A percentile compares a stretch with the other conserved stretches of the same genome.
Evolutionary conservation across 2,329 filamentous ascomycete species (phyloP).

Genomic region (Sclerotinia sclerotiorum): DNA sequence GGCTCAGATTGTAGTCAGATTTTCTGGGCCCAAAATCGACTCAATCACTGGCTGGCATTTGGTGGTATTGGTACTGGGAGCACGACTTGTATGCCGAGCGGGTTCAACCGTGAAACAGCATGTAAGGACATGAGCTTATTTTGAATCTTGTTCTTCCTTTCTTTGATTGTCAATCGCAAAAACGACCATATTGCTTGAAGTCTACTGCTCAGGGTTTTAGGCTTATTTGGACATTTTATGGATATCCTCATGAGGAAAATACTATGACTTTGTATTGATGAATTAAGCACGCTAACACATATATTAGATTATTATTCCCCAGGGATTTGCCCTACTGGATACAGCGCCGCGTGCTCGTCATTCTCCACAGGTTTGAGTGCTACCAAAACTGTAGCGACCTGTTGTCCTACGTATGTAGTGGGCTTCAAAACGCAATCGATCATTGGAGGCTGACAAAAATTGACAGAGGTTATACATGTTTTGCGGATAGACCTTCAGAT

Average conservation of each 20-base stretch:
- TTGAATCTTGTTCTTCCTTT: too few relatives aligned
- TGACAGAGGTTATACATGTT: conserved; percentile 16
- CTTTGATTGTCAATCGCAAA: not conserved
- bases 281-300: not conserved
- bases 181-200: not conserved
- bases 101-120: conserved; percentile 11
- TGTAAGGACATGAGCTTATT: not conserved
- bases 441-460: not conserved
- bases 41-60: conserved; percentile 3
- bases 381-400: conserved; percentile 15
- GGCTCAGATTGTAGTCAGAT: conserved; percentile 7
- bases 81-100: conserved; percentile 16
- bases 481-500: not conserved
- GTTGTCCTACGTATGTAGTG: conserved; percentile 17
- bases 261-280: not conserved
- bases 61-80: conserved; percentile 9
- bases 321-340: conserved; percentile 6
- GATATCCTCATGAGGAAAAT: too few relatives aligned
- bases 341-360: conserved; percentile 15
- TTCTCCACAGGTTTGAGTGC: not conserved
- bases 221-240: not conserved
- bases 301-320: conserved; percentile 18
- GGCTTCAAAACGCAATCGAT: not conserved
- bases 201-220: not conserved
- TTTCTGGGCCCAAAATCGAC: conserved; percentile 15